These are phyloP conservation scores for Populus trichocarpa DNA, from an alignment of 441 rosid species.

Conservation along the genomic window DNA sequence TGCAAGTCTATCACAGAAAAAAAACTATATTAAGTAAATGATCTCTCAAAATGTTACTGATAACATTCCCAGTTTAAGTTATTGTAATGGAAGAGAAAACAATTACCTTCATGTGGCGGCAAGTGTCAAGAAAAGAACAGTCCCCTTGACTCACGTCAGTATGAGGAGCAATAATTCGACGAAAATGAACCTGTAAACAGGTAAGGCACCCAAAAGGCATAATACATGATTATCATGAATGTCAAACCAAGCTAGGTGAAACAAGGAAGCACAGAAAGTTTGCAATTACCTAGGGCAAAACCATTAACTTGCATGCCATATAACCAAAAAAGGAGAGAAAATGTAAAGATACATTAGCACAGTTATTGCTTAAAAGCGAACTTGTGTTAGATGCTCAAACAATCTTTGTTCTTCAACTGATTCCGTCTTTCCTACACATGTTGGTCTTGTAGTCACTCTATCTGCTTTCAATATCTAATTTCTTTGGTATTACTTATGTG, in stretches of 20 bases:
- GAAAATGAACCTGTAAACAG: slow-evolving; percentile 75
- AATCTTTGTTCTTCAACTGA: background rate
- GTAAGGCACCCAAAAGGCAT: background rate
- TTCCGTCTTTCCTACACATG: background rate
- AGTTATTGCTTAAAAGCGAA: background rate
- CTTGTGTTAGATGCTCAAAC: background rate
- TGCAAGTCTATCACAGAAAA: slow-evolving; percentile 70
- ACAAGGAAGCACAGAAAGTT: background rate
- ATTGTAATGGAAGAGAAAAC: background rate
- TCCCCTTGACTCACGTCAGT: slow-evolving; percentile 92
- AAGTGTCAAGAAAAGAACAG: slow-evolving; percentile 98
- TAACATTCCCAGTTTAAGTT: slow-evolving; percentile 11
- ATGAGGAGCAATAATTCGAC: slow-evolving; percentile 90
- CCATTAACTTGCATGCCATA: background rate
- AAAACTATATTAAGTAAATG: slow-evolving; percentile 7
- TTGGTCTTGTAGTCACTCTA: background rate
- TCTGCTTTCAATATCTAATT: background rate
- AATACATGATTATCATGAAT: background rate
- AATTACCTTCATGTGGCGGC: slow-evolving; percentile 98
- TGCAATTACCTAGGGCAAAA: background rate
- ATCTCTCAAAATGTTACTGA: background rate
- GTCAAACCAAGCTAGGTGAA: background rate
- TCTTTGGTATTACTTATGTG: background rate
- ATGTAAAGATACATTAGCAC: background rate
- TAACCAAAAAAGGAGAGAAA: background rate